Evolutionary conservation across 2,329 filamentous ascomycete species (phyloP).

Genomic region (Trichoderma hamatum): DNA sequence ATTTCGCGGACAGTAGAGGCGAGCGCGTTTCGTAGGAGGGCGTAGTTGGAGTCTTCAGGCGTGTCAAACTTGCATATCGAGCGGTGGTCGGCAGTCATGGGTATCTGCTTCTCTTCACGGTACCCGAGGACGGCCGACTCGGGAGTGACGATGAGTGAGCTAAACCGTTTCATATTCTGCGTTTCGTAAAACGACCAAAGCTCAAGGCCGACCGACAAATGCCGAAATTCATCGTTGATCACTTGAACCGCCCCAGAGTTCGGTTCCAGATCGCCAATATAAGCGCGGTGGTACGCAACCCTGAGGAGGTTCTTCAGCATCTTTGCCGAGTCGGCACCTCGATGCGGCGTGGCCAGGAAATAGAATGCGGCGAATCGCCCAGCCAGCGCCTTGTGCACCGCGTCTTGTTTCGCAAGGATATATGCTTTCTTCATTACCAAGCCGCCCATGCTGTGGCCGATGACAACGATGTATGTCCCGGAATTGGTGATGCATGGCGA

Average conservation of each 20-base stretch:
- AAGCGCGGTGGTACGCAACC: neutral
- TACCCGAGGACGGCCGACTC: neutral
- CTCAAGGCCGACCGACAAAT: neutral
- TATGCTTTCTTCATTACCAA: constrained; percentile 18
- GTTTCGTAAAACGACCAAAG: constrained; percentile 3
- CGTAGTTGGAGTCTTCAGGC: constrained; percentile 1
- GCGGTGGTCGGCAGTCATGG: neutral
- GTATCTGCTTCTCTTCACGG: neutral
- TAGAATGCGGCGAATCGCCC: constrained; percentile 17
- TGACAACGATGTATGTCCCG: neutral
- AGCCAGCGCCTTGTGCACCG: neutral
- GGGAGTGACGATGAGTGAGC: neutral
- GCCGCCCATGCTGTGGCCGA: constrained; percentile 26
- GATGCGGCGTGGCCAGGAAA: constrained; percentile 24
- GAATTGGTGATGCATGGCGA: neutral
- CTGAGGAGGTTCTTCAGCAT: constrained; percentile 1
- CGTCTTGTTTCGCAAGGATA: constrained; percentile 11
- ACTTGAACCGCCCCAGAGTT: neutral
- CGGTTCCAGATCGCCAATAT: neutral
- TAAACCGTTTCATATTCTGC: constrained; percentile 2
- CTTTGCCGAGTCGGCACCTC: constrained; percentile 3
- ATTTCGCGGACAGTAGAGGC: neutral
- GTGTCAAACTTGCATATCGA: constrained; percentile 5
- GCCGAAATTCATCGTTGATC: constrained; percentile 4
- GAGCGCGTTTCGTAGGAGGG: neutral